phyloP scores from a whole-genome alignment of 1,139 yeast genomes.

The Sugiyamaella castrensis region DNA sequence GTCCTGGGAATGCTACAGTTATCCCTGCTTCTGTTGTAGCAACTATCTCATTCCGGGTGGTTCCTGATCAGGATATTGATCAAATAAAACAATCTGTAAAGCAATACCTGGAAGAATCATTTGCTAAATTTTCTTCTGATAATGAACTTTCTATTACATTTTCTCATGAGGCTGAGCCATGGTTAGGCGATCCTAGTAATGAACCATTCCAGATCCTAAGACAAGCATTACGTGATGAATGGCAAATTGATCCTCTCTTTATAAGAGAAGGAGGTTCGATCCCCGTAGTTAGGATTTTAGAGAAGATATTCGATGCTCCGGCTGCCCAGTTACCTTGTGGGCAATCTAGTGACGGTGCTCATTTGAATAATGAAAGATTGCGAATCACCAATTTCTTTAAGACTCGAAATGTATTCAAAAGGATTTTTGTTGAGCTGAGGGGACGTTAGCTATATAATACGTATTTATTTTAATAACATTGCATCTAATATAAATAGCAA shows the following conservation, averaged over 20 bases:
- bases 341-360: slow-evolving; percentile 93
- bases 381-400: slow-evolving; percentile 75
- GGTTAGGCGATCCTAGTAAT: slow-evolving; percentile 87
- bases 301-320: slow-evolving; percentile 75
- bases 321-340: slow-evolving; percentile 98
- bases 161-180: slow-evolving; percentile 87
- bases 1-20: slow-evolving; percentile 80
- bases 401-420: slow-evolving; percentile 44
- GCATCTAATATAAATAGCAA: neutral
- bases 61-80: slow-evolving; percentile 77
- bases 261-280: slow-evolving; percentile 97
- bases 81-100: slow-evolving; percentile 53
- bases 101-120: slow-evolving; percentile 46
- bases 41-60: slow-evolving; percentile 76
- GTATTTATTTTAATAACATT: neutral
- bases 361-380: slow-evolving; percentile 79
- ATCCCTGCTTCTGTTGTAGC: slow-evolving; percentile 82
- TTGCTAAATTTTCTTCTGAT: slow-evolving; percentile 50
- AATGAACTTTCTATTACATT: slow-evolving; percentile 60
- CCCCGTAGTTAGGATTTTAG: slow-evolving; percentile 83
- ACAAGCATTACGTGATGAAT: slow-evolving; percentile 56
- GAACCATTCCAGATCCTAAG: slow-evolving; percentile 64
- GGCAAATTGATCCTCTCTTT: slow-evolving; percentile 74
- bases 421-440: slow-evolving; percentile 4
- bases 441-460: neutral